Evolutionary conservation across 2,329 filamentous ascomycete species (phyloP).

Genomic region (Exophiala viscosa): DNA sequence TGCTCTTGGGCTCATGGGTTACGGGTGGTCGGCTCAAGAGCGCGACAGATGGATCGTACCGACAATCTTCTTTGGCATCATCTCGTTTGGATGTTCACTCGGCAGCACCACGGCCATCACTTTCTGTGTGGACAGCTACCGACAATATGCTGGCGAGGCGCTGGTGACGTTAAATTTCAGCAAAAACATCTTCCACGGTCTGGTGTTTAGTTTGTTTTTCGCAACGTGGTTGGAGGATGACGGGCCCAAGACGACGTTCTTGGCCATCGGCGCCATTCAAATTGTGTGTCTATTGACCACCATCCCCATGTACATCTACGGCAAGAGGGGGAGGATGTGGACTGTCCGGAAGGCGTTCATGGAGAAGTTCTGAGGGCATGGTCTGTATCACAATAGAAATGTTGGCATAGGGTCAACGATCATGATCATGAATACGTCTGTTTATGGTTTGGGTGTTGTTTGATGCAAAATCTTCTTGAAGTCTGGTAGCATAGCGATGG

Average conservation of each 20-base stretch:
- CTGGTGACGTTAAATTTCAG: slow-evolving; percentile 90
- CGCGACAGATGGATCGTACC: slow-evolving; percentile 83
- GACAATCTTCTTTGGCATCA: slow-evolving; percentile 85
- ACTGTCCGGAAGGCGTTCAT: slow-evolving; percentile 81
- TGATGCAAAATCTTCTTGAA: no score
- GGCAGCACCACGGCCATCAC: slow-evolving; percentile 90
- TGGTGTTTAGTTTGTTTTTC: slow-evolving; percentile 86
- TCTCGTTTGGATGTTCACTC: slow-evolving; percentile 87
- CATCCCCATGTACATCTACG: slow-evolving; percentile 91
- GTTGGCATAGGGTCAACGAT: no score
- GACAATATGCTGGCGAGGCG: slow-evolving; percentile 89
- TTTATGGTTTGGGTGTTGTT: no score
- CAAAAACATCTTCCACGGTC: slow-evolving; percentile 89
- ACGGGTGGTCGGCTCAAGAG: slow-evolving; percentile 83
- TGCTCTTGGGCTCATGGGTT: slow-evolving; percentile 84
- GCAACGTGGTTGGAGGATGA: slow-evolving; percentile 74
- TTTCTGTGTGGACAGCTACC: slow-evolving; percentile 88
- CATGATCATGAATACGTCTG: no score
- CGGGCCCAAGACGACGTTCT: slow-evolving; percentile 72
- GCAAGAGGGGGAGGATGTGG: slow-evolving; percentile 91
- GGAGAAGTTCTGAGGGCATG: slow-evolving; percentile 72
- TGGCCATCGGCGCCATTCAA: slow-evolving; percentile 83
- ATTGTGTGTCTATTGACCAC: slow-evolving; percentile 68
- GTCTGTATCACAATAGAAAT: no score
- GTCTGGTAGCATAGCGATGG: no score